Percentiles rank a stretch among this genome's conserved stretches.
phyloP scores from a whole-genome alignment of 208 protist genomes.

The Naegleria lovaniensis region DNA sequence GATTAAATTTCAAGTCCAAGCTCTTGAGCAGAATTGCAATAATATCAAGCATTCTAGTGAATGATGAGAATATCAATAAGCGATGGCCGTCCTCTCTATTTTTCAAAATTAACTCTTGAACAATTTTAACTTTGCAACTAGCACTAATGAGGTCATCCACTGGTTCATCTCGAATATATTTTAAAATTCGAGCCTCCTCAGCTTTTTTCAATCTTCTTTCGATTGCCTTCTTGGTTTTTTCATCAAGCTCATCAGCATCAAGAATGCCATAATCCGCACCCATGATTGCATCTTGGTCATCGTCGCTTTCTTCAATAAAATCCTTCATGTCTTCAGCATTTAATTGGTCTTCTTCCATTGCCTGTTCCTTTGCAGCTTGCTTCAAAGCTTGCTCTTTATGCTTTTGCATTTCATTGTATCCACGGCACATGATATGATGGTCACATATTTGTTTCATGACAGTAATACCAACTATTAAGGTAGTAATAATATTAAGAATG shows the following conservation, averaged over 20 bases:
- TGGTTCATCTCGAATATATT: not conserved
- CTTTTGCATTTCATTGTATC: not conserved
- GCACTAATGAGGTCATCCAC: not conserved
- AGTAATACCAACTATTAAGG: not conserved
- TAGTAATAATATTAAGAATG: too few species aligned
- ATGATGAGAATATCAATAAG: slow-evolving; percentile 2
- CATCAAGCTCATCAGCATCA: not conserved
- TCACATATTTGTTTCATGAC: not conserved
- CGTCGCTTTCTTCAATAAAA: not conserved
- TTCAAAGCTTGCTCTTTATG: not conserved
- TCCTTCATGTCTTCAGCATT: not conserved
- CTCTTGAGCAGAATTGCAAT: not conserved
- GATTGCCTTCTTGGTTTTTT: not conserved
- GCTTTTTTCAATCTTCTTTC: not conserved
- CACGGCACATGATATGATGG: not conserved
- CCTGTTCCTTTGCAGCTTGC: not conserved
- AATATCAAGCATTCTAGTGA: not conserved
- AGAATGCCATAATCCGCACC: not conserved
- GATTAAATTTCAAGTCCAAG: not conserved
- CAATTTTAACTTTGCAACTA: not conserved
- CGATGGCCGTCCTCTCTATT: not conserved
- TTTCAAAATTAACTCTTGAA: not conserved
- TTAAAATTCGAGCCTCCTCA: not conserved
- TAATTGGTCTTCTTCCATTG: not conserved
- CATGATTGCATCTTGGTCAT: not conserved